Base-by-base conservation (phyloP, 192 early-diverging fungal species). In the Coemansia sp. region DNA sequence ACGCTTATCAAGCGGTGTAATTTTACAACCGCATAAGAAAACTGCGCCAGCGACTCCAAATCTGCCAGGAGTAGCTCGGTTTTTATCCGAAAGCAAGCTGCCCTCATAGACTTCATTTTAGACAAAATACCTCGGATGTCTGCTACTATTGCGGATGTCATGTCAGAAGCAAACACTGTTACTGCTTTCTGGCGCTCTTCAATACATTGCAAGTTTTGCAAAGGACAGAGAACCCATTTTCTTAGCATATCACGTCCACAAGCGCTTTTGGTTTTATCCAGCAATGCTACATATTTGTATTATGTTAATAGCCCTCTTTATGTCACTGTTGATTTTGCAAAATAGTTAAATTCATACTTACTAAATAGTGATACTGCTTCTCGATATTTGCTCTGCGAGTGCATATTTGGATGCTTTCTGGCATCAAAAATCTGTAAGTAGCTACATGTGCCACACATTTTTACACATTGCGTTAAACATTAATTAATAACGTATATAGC, bases 361-460 rank as follows among this genome's bases (percentile, higher is more conserved):
- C 90, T 88, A 67, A 87, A 93, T 7, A 94, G 62, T 0, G 92
- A 93, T 5, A 86, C 67, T 1, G 89, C 87, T 65, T 91, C 91
- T 70, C 87, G 87, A 15, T 70, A 66, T 23, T 69, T 85, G 4
- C 77, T 77, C 44, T 78, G 83, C 60, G 71, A 83, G 65, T 91
- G 89, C 83, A 91, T 90, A 58, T 87, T 93, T n/a, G 93, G 92
- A 57, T 95, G 93, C 1, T 84, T 68, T 55, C 90, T 88, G 21
- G 85, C 71, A 40, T 87, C 82, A 62, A 95, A 93, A 12, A 95
- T 85, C 50, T 88, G 85, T 4, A 95, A 69, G 10, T 93, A 93
- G n/a, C 90, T 93, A 60, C 38, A 14, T 2, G 2, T n/a, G 20
- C 21, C 9, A 20, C 28, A 55, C n/a, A 8, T 4, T 28, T 55